phyloP scores from a whole-genome alignment of 768 basidiomycete species.

The Suillus hirtellus region DNA sequence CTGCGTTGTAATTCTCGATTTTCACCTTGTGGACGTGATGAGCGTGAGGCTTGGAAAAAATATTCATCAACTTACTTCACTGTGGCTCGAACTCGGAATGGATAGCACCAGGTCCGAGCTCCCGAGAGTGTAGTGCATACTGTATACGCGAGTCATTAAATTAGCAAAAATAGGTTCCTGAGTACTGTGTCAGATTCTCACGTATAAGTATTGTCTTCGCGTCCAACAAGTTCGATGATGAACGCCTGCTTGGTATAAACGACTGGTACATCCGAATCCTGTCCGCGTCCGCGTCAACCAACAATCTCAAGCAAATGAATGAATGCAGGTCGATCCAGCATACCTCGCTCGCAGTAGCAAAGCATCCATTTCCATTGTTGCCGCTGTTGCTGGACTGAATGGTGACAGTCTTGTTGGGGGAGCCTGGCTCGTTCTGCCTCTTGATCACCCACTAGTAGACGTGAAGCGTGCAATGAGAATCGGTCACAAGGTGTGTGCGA shows the following conservation, averaged over 20 bases:
- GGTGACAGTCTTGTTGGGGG: background rate
- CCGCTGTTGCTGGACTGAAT: background rate
- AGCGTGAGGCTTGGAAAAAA: background rate
- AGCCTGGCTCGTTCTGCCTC: background rate
- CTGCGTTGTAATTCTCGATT: background rate
- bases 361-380: background rate
- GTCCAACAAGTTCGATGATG: background rate
- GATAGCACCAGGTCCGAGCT: background rate
- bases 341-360: background rate
- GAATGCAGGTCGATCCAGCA: background rate
- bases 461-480: background rate
- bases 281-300: background rate
- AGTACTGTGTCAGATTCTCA: background rate
- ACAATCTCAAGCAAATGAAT: background rate
- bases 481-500: background rate
- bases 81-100: background rate
- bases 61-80: background rate
- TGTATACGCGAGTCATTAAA: background rate
- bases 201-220: background rate
- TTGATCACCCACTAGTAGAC: background rate
- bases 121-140: background rate
- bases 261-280: background rate
- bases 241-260: background rate
- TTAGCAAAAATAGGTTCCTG: background rate
- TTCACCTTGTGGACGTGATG: background rate